Evolutionary conservation across 2,329 filamentous ascomycete species (phyloP), one percentile per base, ranked within the genome.

Genomic region (Aureobasidium sp.): DNA sequence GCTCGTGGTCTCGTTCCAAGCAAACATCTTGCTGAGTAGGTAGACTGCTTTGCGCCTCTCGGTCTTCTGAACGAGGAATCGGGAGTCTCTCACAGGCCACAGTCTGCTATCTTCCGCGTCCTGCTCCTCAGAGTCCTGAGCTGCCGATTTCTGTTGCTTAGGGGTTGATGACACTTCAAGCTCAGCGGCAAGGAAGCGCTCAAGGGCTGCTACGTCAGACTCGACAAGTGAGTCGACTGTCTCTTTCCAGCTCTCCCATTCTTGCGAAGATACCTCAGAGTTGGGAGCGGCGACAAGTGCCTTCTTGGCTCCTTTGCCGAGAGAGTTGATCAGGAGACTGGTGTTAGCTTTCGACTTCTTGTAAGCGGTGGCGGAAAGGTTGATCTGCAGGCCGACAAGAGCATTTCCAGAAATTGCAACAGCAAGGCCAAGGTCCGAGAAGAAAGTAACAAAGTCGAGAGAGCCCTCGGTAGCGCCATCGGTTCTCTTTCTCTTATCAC

Each of bases 241-340:
- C 9, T 64, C 42, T 44, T 66, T 69, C 69, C 70, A 72, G 9
- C 65, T 66, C 9, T 66, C 66, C 66, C 69, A 53, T 62, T 67
- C 53, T 59, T 59, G 30, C 3, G 57, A 29, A 3, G 57, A 59
- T 7, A 9, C 16, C 16, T 59, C 57, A 15, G 45, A 41, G 34
- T 42, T 36, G 3, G 57, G 36, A 6, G 44, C 27, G 29, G 41
- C 44, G 21, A 59, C 44, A 5, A 50, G 57, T 13, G 57, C 45
- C n/a, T 59, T 59, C 32, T 83, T 75, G 3, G 50, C 37, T 21
- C 87, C 88, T 63, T 86, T 86, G 1, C 88, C 87, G 59, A 92
- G 83, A 0, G 88, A 88, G 69, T 92, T 88, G 37, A 89, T 87
- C 30, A 92, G 75, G 7, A 89, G 77, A 9, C 87, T 86, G 57